Conservation (phyloP, 768 basidiomycete genomes). For the Candolleomyces aberdarensis region DNA sequence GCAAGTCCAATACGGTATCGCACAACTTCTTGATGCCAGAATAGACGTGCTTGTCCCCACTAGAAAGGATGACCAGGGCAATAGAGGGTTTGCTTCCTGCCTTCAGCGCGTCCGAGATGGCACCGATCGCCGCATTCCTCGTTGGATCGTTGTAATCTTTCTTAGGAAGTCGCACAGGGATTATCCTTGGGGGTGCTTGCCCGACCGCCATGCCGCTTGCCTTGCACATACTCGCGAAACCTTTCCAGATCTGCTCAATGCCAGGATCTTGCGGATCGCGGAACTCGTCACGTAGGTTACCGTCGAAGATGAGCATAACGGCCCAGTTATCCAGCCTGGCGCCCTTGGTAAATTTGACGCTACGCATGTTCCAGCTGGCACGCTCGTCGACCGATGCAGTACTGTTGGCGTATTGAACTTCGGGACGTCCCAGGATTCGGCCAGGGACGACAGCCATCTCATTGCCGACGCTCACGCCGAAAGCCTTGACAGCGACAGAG, state of each 20-base stretch:
- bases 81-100: slow-evolving; percentile 48
- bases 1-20: slow-evolving; percentile 62
- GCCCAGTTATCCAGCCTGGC: slow-evolving; percentile 59
- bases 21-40: slow-evolving; percentile 72
- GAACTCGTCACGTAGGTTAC: slow-evolving; percentile 59
- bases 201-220: slow-evolving; percentile 59
- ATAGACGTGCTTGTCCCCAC: slow-evolving; percentile 72
- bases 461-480: slow-evolving; percentile 55
- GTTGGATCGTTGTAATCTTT: slow-evolving; percentile 54
- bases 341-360: slow-evolving; percentile 60
- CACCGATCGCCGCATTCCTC: slow-evolving; percentile 44
- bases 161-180: slow-evolving; percentile 44
- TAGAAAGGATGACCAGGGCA: slow-evolving; percentile 64
- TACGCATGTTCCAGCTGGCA: slow-evolving; percentile 78
- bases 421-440: slow-evolving; percentile 62
- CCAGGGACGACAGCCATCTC: slow-evolving; percentile 73
- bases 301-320: slow-evolving; percentile 66
- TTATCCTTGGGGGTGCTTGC: slow-evolving; percentile 31
- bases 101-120: slow-evolving; percentile 41
- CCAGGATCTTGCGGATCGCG: slow-evolving; percentile 47
- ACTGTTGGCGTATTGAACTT: slow-evolving; percentile 54
- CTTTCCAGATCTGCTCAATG: slow-evolving; percentile 41
- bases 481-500: slow-evolving; percentile 40
- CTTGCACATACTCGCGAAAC: slow-evolving; percentile 62
- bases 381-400: slow-evolving; percentile 47